Evolutionary conservation across 208 protist genomes (phyloP).

Genomic region (Trypanosoma rangeli): DNA sequence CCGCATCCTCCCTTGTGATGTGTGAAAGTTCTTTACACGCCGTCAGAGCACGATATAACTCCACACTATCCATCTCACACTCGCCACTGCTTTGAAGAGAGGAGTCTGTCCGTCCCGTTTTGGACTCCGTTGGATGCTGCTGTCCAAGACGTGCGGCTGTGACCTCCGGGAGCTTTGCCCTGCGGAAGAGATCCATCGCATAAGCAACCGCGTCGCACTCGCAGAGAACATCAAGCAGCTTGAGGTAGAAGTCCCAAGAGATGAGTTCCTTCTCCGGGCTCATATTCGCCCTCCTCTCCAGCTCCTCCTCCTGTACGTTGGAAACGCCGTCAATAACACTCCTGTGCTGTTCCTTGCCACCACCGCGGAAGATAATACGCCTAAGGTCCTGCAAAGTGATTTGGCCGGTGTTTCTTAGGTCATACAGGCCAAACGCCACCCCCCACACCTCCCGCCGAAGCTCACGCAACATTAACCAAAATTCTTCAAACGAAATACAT

Average conservation of each 20-base stretch:
- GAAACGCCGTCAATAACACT: not conserved
- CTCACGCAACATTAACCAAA: slow-evolving; percentile 54
- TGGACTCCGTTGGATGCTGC: not conserved
- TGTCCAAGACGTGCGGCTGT: slow-evolving; percentile 4
- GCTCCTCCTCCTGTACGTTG: not conserved
- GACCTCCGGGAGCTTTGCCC: slow-evolving; percentile 44
- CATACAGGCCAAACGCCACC: slow-evolving; percentile 63
- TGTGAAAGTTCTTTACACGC: slow-evolving; percentile 31
- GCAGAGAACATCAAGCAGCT: slow-evolving; percentile 63
- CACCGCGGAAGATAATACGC: slow-evolving; percentile 34
- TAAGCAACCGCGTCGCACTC: slow-evolving; percentile 49
- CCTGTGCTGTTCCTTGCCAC: not conserved
- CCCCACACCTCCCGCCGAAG: slow-evolving; percentile 66
- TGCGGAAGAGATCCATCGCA: slow-evolving; percentile 49
- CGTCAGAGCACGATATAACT: slow-evolving; percentile 53
- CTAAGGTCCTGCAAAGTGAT: slow-evolving; percentile 51
- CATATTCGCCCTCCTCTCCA: not conserved
- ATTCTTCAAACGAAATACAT: slow-evolving; percentile 38
- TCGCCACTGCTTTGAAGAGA: not conserved
- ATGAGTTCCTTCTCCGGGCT: slow-evolving; percentile 17
- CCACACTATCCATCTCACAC: slow-evolving; percentile 33
- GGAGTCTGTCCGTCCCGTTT: not conserved
- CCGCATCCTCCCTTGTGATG: slow-evolving; percentile 38
- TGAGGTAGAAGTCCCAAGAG: slow-evolving; percentile 67
- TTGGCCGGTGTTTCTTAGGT: slow-evolving; percentile 45